Evolutionary conservation across 148 eudicot genomes (phyloP).

Genomic region (Fallopia convolvulus): DNA sequence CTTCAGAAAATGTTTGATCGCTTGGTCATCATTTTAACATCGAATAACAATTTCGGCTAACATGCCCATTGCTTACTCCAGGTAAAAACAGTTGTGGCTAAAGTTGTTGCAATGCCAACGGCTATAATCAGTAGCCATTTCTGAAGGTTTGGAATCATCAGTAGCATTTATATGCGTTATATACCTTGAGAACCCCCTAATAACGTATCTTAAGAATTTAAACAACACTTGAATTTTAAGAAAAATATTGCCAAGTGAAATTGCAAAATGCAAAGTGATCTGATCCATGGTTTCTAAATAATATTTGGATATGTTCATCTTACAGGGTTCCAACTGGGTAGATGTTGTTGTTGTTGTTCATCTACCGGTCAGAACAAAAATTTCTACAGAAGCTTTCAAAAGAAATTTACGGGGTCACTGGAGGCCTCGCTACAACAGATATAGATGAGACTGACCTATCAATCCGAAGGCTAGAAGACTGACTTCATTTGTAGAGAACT

Average conservation of each 20-base stretch:
- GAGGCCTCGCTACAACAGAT: slow-evolving; percentile 21
- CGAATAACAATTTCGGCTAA: neutral
- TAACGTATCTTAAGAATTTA: neutral
- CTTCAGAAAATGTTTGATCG: neutral
- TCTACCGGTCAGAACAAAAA: slow-evolving; percentile 21
- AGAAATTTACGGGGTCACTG: slow-evolving; percentile 44
- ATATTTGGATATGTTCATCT: slow-evolving; percentile 7
- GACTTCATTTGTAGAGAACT: slow-evolving; percentile 22
- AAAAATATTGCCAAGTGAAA: neutral
- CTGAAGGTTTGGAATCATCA: no score
- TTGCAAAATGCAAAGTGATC: neutral
- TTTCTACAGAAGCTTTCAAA: slow-evolving; percentile 49
- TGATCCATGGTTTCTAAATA: neutral
- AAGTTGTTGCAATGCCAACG: slow-evolving; percentile 15
- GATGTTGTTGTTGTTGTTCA: no score
- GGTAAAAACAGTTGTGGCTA: neutral
- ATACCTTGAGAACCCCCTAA: neutral
- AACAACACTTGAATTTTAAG: neutral
- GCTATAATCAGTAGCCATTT: neutral
- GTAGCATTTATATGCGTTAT: neutral
- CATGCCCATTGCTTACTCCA: neutral
- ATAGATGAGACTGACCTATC: slow-evolving; percentile 70
- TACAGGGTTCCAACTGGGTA: no score
- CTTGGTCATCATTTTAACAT: neutral
- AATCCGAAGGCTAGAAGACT: slow-evolving; percentile 64